Evolutionary conservation across 306 rosid genomes (phyloP).

Genomic region (Oemleria cerasiformis): DNA sequence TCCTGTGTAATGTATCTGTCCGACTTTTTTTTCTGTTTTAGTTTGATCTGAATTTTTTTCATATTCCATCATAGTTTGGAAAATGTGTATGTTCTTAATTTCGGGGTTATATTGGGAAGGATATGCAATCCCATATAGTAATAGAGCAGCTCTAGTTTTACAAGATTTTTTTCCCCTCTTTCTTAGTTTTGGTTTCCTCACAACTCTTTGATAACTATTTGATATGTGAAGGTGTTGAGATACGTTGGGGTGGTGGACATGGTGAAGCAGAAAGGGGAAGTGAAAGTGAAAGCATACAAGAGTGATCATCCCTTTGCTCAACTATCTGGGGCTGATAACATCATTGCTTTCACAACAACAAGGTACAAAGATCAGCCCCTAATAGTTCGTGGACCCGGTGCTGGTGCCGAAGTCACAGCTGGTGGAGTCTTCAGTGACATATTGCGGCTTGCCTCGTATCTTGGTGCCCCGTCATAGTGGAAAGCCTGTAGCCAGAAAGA

Average conservation of each 20-base stretch:
- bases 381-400: slow-evolving; percentile 95
- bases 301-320: slow-evolving; percentile 97
- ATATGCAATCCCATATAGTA: neutral
- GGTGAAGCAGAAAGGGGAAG: slow-evolving; percentile 59
- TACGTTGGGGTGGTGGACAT: slow-evolving; percentile 94
- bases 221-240: slow-evolving; percentile 78
- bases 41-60: neutral
- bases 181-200: neutral
- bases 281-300: slow-evolving; percentile 75
- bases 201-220: slow-evolving; percentile 11
- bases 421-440: slow-evolving; percentile 94
- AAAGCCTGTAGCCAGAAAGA: neutral
- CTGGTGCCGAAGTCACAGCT: slow-evolving; percentile 98
- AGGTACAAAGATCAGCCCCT: slow-evolving; percentile 82
- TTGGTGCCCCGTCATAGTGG: slow-evolving; percentile 89
- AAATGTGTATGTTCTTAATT: neutral
- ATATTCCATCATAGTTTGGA: neutral
- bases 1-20: neutral
- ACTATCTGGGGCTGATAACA: slow-evolving; percentile 87
- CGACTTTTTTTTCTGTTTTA: neutral
- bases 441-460: slow-evolving; percentile 93
- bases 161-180: too few species aligned
- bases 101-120: neutral
- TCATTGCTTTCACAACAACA: slow-evolving; percentile 84
- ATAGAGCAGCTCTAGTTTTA: too few species aligned